Evolutionary conservation across 495 filamentous ascomycete genomes (phyloP), one percentile per base, ranked within the genome.

Genomic region (Aspergillus ellipticus): DNA sequence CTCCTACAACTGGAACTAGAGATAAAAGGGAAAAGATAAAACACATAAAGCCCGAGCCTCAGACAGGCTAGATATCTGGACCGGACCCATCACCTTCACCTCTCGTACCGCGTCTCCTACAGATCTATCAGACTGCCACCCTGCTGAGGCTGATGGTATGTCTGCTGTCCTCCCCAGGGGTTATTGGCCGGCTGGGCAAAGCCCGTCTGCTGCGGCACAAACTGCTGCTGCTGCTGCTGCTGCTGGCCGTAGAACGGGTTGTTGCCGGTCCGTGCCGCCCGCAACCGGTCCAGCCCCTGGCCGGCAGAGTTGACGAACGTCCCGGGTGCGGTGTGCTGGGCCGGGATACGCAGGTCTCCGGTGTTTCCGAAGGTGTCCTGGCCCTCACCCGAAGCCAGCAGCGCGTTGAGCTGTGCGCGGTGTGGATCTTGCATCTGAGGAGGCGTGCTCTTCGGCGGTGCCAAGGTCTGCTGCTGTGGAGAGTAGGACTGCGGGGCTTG

Each of bases 301-400:
- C 93, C 93, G 4, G 94, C 89, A 58, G 88, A 93, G 73, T 97
- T 99, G 73, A 99, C 88, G 64, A 97, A 99, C 2, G 89, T 96
- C 26, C 94, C 94, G 3, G 95, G 95, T 0, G 94, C 92, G 0
- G 94, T 99, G 72, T 99, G 94, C 70, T 99, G 94, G 31, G 94
- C 85, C 2, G 94, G 95, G 60, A 99, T 96, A 70, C 94, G 91
- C 28, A 96, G 79, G 51, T 97, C 86, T 52, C 94, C 94, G 37
- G 88, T 88, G 65, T 99, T 99, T 50, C 94, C 94, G 68, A 96
- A 99, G 1, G 95, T 97, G 67, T 99, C 94, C 74, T 91, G 86
- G 20, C 94, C 94, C 42, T 97, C 95, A 54, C 94, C 92, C 20
- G 78, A 79, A 7, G 89, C 81, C 42, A 99, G 82, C 11, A 99